Conservation (phyloP, 2,329 filamentous ascomycete genomes). For the Colletotrichum sp. region DNA sequence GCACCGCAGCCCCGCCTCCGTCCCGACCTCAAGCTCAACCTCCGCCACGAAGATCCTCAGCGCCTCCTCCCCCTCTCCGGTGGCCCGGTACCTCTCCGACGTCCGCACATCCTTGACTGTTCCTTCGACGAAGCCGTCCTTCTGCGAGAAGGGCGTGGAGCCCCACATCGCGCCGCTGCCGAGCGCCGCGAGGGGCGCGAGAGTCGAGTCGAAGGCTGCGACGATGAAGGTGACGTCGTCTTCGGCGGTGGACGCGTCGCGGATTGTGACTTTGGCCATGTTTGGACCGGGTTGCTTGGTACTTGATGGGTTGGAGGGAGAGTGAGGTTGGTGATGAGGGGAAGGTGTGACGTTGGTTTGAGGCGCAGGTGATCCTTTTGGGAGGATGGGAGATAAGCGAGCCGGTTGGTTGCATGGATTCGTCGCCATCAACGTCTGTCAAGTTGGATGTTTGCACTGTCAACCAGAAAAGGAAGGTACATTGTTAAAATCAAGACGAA, state of each 20-base stretch:
- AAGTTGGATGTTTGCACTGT: neutral
- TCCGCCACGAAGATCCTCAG: conserved; percentile 33
- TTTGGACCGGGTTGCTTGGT: rapidly evolving
- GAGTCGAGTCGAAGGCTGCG: conserved; percentile 32
- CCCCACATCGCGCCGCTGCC: conserved; percentile 35
- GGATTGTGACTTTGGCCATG: conserved; percentile 22
- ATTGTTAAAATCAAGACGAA: too few species aligned
- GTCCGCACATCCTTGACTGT: conserved; percentile 24
- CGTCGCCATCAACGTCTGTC: neutral
- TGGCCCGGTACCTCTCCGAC: conserved; percentile 28
- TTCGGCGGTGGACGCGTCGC: conserved; percentile 24
- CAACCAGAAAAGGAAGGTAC: neutral
- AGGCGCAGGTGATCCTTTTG: neutral
- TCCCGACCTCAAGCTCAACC: conserved; percentile 24
- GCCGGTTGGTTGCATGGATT: neutral
- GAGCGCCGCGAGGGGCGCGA: conserved; percentile 30
- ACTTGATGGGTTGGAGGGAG: too few species aligned
- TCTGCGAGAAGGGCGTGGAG: conserved; percentile 26
- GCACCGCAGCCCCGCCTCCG: neutral
- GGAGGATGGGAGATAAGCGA: neutral
- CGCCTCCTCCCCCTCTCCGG: conserved; percentile 26
- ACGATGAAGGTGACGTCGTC: conserved; percentile 33
- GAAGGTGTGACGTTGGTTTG: neutral
- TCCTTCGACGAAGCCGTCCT: conserved; percentile 25
- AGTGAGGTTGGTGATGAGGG: neutral